Evolutionary conservation across 148 eudicot genomes (phyloP), one percentile per base, ranked within the genome.

Genomic region (Amaranthus hypochondriacus): DNA sequence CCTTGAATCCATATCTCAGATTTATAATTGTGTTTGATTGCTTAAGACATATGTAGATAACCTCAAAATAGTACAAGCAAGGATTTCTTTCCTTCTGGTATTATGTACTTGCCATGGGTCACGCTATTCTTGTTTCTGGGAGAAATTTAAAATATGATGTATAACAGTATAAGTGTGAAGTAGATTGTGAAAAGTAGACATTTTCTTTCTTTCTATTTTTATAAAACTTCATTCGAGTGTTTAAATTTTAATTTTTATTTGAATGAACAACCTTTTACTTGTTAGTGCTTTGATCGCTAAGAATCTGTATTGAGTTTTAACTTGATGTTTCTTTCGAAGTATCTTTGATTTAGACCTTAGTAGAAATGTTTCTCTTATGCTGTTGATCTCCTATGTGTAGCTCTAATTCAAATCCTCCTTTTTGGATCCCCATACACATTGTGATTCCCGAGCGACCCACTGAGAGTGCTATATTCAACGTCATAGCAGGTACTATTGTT

Each of bases 361-460:
- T 14, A 62, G 58, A 56, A 12, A 39, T 56, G 53, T 60, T 70
- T 52, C 75, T 63, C 61, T 79, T 66, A 79, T 64, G 28, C 53
- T 61, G 60, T 76, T 80, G 67, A 53, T 79, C 49, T 75, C 54
- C 58, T 78, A 73, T 66, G 76, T 88, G 88, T 85, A 95, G 99
- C 76, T 95, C 99, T 63, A 88, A 84, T 84, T 87, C 92, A 75
- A 95, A 92, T 73, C 87, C 93, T 61, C 99, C 99, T 76, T 95
- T 95, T 83, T 95, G 99, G 99, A 95, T 95, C 73, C 99, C 99
- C 51, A 90, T 95, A 73, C 97, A 95, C 77, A 86, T 92, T 57
- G 90, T 95, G 69, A 92, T 88, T 64, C 99, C 99, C 46, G 99
- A 95, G 87, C 93, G 99, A 54, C 99, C 99, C 13, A 95, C 99